phyloP scores from a whole-genome alignment of 139 green algal genomes.

The Zygnema circumcarinatum region DNA sequence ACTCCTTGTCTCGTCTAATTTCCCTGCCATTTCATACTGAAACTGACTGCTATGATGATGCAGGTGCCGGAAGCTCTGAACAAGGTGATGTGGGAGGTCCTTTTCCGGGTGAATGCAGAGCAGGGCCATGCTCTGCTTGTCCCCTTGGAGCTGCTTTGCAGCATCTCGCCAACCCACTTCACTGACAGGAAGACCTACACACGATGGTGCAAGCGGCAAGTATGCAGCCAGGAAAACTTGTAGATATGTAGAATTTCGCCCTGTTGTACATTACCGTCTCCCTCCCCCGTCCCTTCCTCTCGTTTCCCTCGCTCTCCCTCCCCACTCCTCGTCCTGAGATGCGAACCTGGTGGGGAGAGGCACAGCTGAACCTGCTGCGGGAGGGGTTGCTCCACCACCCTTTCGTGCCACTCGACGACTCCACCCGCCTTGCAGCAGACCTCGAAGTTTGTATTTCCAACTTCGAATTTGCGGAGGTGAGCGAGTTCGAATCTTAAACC shows the following conservation, averaged over 20 bases:
- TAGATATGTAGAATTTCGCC: too few relatives aligned
- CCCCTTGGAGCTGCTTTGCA: constrained; percentile 27
- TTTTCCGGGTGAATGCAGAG: constrained; percentile 7
- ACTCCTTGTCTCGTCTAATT: too few relatives aligned
- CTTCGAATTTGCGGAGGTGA: constrained; percentile 2
- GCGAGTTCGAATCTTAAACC: too few relatives aligned
- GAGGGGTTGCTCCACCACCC: constrained; percentile 34
- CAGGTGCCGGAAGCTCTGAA: constrained; percentile 12
- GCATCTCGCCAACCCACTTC: neutral
- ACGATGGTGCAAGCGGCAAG: constrained; percentile 12
- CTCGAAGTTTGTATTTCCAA: neutral
- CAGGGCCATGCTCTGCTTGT: constrained; percentile 11
- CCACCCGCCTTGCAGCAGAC: neutral
- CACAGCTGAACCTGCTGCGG: constrained; percentile 23
- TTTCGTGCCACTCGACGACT: neutral
- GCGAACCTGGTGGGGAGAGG: too few relatives aligned
- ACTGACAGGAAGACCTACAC: constrained; percentile 1
- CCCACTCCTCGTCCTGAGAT: too few relatives aligned
- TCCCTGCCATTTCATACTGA: too few relatives aligned
- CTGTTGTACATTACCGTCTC: too few relatives aligned
- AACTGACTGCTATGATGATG: too few relatives aligned
- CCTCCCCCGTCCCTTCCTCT: too few relatives aligned
- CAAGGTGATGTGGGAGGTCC: neutral
- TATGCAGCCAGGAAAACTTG: neutral
- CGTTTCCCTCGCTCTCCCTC: too few relatives aligned